Evolutionary conservation across 805 yeast species (phyloP), one percentile per base, ranked within the genome.

Genomic region (Ogataea paradorogensis): DNA sequence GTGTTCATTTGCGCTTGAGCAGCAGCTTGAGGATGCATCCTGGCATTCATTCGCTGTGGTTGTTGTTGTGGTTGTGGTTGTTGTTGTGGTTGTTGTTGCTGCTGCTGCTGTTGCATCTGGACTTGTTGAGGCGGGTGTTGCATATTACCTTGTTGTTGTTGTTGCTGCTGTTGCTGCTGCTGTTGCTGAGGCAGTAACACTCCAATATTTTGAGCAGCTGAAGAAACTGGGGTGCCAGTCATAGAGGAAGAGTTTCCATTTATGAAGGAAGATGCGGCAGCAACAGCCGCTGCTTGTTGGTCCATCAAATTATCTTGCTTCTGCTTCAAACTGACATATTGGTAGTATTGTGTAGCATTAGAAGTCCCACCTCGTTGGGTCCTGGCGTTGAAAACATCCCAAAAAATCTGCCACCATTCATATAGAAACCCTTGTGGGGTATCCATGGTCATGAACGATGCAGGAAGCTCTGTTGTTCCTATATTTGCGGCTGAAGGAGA

Each of bases 391-490:
- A 83, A 86, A 21, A 88, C 81, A 58, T 89, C 96, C 96, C 96
- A 90, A 59, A 89, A 90, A 13, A 90, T 80, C 67, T 80, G 88
- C 96, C 96, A 89, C 97, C 97, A 89, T 60, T 90, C 97, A 54
- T 78, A 82, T 16, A 89, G 65, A 55, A 87, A 89, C 6, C 96
- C 93, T 52, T 82, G 86, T 0, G 95, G 93, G 2, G 95, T 83
- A 55, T 88, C 93, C 73, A 84, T 76, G 9, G 79, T 67, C 55
- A 81, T 70, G 15, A 67, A 64, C 25, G 78, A 57, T 11, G 67
- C 66, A 1, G 83, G 78, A 7, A 78, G 57, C 35, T 71, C 74
- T 40, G 66, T 35, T 2, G 48, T 31, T 16, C 36, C 27, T 20
- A 40, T 38, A 5, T 40, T 27, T 9, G 43, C 33, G 10, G 65